Conservation (phyloP, 2,329 filamentous ascomycete genomes). For the Colletotrichum shisoi region DNA sequence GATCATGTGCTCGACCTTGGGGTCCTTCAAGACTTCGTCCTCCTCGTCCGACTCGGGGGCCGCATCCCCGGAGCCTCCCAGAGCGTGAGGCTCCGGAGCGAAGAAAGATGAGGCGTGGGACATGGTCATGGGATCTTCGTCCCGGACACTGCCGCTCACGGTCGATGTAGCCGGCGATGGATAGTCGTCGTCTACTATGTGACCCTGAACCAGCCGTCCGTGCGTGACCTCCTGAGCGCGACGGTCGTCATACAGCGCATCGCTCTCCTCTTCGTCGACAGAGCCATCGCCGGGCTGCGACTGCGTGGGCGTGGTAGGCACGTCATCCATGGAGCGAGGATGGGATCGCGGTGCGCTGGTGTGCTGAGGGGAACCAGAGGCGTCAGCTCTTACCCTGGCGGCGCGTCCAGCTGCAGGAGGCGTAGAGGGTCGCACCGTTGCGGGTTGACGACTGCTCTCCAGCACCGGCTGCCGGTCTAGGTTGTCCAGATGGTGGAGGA, state of each 20-base stretch:
- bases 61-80: conserved; percentile 86
- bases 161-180: conserved; percentile 78
- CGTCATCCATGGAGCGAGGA: conserved; percentile 41
- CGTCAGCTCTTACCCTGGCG: conserved; percentile 33
- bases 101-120: conserved; percentile 84
- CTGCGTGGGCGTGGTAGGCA: conserved; percentile 33
- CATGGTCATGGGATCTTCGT: conserved; percentile 84
- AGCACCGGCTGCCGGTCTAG: conserved; percentile 58
- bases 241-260: conserved; percentile 74
- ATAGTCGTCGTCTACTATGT: conserved; percentile 94
- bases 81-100: conserved; percentile 71
- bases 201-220: conserved; percentile 88
- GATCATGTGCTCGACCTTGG: conserved; percentile 89
- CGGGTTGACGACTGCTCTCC: conserved; percentile 47
- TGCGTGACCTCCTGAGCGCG: conserved; percentile 89
- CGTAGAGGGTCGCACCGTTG: conserved; percentile 39
- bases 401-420: conserved; percentile 26
- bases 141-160: conserved; percentile 68
- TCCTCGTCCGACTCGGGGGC: conserved; percentile 88
- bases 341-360: conserved; percentile 39
- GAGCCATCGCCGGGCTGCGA: conserved; percentile 24
- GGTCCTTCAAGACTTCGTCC: conserved; percentile 84
- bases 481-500: conserved; percentile 73
- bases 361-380: conserved; percentile 37
- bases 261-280: conserved; percentile 48